These are phyloP conservation scores for Diphasiastrum complanatum DNA, from an alignment of 83 land plant species.

Conservation along the genomic window DNA sequence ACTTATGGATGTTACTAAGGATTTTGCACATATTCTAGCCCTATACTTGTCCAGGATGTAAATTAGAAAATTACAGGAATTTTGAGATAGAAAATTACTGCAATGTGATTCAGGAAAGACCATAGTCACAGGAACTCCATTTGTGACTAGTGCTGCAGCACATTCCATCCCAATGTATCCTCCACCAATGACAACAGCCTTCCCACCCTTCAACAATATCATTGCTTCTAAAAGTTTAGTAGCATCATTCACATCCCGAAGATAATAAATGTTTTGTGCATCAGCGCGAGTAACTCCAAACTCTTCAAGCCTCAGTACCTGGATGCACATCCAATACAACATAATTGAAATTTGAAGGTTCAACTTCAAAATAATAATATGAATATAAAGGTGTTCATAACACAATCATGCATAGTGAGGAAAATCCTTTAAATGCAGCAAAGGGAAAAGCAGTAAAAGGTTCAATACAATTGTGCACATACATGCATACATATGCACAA, in stretches of 20 bases:
- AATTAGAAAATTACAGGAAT: no score
- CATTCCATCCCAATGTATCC: constrained; percentile 99
- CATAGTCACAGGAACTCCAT: constrained; percentile 81
- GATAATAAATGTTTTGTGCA: constrained; percentile 88
- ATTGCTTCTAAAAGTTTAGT: constrained; percentile 61
- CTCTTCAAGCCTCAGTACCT: constrained; percentile 94
- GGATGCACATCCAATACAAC: neutral
- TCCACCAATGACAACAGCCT: constrained; percentile 97
- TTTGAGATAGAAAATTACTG: constrained; percentile 49
- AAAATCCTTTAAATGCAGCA: neutral
- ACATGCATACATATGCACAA: no score
- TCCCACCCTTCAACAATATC: constrained; percentile 60
- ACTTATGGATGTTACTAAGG: no score
- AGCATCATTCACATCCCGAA: constrained; percentile 81
- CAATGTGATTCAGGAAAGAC: constrained; percentile 96
- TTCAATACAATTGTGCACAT: neutral
- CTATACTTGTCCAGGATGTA: no score
- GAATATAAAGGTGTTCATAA: neutral
- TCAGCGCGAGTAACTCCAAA: constrained; percentile 83
- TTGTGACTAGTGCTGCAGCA: constrained; percentile 87
- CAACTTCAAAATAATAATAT: neutral
- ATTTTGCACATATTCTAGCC: no score
- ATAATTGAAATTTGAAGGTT: neutral
- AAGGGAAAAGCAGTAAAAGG: neutral
- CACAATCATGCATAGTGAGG: neutral